These are phyloP conservation scores for Nigrospora sphaerica DNA, from an alignment of 2,329 filamentous ascomycete genomes.

Conservation along the genomic window DNA sequence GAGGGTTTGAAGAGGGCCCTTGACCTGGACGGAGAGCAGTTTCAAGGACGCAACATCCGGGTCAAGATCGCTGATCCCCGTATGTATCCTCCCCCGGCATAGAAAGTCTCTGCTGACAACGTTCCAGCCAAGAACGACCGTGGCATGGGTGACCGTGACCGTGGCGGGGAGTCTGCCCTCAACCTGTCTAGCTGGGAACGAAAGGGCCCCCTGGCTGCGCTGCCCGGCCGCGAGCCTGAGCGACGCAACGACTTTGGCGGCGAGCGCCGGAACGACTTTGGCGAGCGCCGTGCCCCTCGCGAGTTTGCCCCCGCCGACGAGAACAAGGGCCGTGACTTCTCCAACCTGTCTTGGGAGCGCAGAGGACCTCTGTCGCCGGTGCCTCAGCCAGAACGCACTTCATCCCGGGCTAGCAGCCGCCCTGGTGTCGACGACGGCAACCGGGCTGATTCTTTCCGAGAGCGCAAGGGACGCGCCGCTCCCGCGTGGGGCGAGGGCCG, in stretches of 20 bases:
- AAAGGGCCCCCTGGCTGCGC: slow-evolving; percentile 78
- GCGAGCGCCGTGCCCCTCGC: slow-evolving; percentile 59
- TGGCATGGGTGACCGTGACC: slow-evolving; percentile 42
- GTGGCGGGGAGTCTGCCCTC: slow-evolving; percentile 57
- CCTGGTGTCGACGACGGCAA: slow-evolving; percentile 50
- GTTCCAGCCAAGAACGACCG: slow-evolving; percentile 74
- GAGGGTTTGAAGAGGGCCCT: slow-evolving; percentile 91
- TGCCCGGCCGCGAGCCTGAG: slow-evolving; percentile 37
- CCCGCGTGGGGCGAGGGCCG: slow-evolving; percentile 69
- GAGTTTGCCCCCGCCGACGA: slow-evolving; percentile 49
- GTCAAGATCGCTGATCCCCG: slow-evolving; percentile 96
- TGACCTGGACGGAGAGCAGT: slow-evolving; percentile 69
- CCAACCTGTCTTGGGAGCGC: slow-evolving; percentile 77
- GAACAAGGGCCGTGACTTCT: slow-evolving; percentile 71
- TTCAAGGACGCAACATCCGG: slow-evolving; percentile 84
- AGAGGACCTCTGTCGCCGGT: slow-evolving; percentile 81
- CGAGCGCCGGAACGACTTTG: slow-evolving; percentile 36
- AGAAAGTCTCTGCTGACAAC: slow-evolving; percentile 24
- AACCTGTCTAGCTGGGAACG: slow-evolving; percentile 89
- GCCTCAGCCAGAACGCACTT: slow-evolving; percentile 41
- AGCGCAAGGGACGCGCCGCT: slow-evolving; percentile 61
- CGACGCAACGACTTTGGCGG: slow-evolving; percentile 21
- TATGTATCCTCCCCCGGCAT: slow-evolving; percentile 46
- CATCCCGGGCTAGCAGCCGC: slow-evolving; percentile 48
- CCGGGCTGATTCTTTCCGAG: slow-evolving; percentile 50